Evolutionary conservation across 2,329 filamentous ascomycete genomes (phyloP), one percentile per base, ranked within the genome.

Genomic region (Coniella lustricola): DNA sequence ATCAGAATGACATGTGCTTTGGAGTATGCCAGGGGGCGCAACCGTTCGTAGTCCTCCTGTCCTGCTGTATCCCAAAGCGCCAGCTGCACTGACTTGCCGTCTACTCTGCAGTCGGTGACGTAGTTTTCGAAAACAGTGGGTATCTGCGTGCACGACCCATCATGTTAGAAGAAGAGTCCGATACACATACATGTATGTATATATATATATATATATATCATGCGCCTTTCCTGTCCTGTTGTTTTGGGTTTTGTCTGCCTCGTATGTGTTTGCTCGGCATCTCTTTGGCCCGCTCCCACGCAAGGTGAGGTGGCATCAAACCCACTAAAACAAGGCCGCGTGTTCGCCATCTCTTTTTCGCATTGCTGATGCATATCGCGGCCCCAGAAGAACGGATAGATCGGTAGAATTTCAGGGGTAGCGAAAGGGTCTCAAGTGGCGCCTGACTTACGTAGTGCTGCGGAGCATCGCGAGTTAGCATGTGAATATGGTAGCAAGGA

Each of bases 101-200:
- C 93, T 52, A 98, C 93, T 71, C 91, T 81, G 70, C 93, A 98
- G 71, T 98, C 93, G 59, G 93, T 98, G 56, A 98, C 93, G 63
- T 98, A 98, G 72, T 98, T 98, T 66, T 98, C 93, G 68, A 98
- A 98, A 33, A 98, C 93, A 40, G 93, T 98, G 1, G 93, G 93
- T 44, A 95, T 90, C 84, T 90, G 66, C 58, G 64, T 54, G 59
- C 17, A 32, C 21, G 20, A 7, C 32, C 25, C 16, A 33, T 48
- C 17, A 21, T 39, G 48, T 53, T 31, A 53, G 48, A 48, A n/a
- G n/a, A 7, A n/a, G 44, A 36, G 40, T 43, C 10, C 37, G 21
- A n/a, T n/a, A n/a, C n/a, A n/a, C n/a, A n/a, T n/a, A n/a, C n/a
- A n/a, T n/a, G n/a, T n/a, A n/a, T n/a, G n/a, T n/a, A n/a, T n/a